Evolutionary conservation across 768 basidiomycete genomes (phyloP).

Genomic region (Collybiopsis luxurians): DNA sequence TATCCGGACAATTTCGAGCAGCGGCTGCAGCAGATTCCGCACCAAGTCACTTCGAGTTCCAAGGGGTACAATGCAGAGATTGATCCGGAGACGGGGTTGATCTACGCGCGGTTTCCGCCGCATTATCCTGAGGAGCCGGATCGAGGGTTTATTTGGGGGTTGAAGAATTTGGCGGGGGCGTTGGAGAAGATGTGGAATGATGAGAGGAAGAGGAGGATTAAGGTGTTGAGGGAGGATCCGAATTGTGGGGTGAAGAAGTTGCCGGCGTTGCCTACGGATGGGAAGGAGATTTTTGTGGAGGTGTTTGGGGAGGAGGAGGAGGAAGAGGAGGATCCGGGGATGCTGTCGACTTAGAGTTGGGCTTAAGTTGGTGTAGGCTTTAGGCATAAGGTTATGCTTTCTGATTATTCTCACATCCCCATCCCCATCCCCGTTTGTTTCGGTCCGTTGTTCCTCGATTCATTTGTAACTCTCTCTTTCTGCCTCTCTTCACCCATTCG

Average conservation of each 20-base stretch:
- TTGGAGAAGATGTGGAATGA: conserved; percentile 87
- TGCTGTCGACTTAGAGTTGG: conserved; percentile 74
- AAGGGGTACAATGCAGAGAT: conserved; percentile 82
- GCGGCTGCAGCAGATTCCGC: conserved; percentile 20
- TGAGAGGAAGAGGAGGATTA: conserved; percentile 71
- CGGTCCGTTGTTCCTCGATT: no score
- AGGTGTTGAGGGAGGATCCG: conserved; percentile 58
- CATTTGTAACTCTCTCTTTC: no score
- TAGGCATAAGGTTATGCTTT: no score
- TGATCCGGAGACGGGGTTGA: conserved; percentile 77
- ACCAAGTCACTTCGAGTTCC: conserved; percentile 51
- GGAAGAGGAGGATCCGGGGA: conserved; percentile 64
- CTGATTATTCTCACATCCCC: no score
- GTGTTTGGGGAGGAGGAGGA: conserved; percentile 68
- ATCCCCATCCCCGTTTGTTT: no score
- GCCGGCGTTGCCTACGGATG: conserved; percentile 63
- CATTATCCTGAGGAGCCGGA: conserved; percentile 59
- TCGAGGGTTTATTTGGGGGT: conserved; percentile 89
- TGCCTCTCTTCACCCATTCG: no score
- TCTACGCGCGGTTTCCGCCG: conserved; percentile 71
- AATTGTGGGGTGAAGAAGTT: conserved; percentile 46
- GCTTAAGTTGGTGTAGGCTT: no score
- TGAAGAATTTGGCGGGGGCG: conserved; percentile 75
- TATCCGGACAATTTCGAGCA: conserved; percentile 46
- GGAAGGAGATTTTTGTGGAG: conserved; percentile 77